Conservation (phyloP, 108 stramenopile species). For the Skeletonema tropicum region DNA sequence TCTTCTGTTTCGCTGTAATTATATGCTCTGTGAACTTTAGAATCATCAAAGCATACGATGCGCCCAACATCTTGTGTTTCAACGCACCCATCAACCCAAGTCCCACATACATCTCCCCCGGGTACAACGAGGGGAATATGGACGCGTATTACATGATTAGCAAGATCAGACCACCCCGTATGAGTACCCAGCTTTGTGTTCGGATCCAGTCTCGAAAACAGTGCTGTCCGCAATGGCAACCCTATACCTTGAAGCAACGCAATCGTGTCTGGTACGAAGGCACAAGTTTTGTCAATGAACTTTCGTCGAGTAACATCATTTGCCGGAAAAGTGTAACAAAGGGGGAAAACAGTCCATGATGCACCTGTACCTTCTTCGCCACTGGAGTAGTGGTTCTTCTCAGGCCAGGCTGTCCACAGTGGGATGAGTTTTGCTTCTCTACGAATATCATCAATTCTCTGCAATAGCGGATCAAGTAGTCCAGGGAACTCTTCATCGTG, state of each 20-base stretch:
- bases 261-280: constrained; percentile 81
- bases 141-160: constrained; percentile 94
- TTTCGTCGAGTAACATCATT: constrained; percentile 59
- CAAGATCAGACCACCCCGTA: constrained; percentile 95
- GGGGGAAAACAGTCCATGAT: constrained; percentile 93
- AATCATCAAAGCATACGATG: constrained; percentile 93
- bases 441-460: constrained; percentile 49
- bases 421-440: constrained; percentile 68
- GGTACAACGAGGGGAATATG: constrained; percentile 93
- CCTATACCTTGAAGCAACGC: constrained; percentile 53
- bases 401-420: constrained; percentile 94
- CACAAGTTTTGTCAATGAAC: constrained; percentile 80
- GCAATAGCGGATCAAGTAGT: constrained; percentile 52
- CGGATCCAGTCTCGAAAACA: constrained; percentile 89
- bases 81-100: constrained; percentile 96
- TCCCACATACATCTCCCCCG: constrained; percentile 75
- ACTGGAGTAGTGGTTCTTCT: constrained; percentile 73
- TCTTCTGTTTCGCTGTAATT: constrained; percentile 72
- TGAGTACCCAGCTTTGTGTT: constrained; percentile 89
- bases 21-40: constrained; percentile 94
- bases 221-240: constrained; percentile 84
- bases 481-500: constrained; percentile 42
- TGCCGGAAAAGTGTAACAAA: constrained; percentile 95
- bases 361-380: constrained; percentile 29
- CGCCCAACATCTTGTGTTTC: constrained; percentile 82